These are phyloP conservation scores for Hansfordia pulvinata DNA, from an alignment of 2,329 filamentous ascomycete species.

Conservation along the genomic window DNA sequence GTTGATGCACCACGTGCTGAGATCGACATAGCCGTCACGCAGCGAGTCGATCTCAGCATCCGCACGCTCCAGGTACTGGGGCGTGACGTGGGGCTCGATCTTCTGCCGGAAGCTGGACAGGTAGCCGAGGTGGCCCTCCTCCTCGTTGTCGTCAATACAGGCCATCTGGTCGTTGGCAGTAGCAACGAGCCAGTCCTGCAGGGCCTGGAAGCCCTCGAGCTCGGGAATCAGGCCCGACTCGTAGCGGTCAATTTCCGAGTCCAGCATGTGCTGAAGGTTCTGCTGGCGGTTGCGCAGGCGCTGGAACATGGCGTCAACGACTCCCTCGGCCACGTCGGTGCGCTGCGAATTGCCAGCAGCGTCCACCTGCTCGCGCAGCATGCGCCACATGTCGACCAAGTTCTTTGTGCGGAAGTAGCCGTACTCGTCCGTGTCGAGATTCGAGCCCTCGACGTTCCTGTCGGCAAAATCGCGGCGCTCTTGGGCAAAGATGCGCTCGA, in stretches of 20 bases:
- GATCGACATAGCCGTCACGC: constrained; percentile 86
- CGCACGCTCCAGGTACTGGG: constrained; percentile 65
- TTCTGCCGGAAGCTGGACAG: constrained; percentile 76
- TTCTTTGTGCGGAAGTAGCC: constrained; percentile 88
- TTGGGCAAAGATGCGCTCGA: constrained; percentile 76
- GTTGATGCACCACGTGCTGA: constrained; percentile 83
- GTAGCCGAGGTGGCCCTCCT: constrained; percentile 63
- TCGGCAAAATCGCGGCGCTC: constrained; percentile 74
- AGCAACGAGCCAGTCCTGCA: constrained; percentile 93
- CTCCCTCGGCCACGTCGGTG: constrained; percentile 83
- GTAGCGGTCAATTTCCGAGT: constrained; percentile 70
- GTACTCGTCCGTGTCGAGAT: constrained; percentile 77
- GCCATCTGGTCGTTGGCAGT: constrained; percentile 98
- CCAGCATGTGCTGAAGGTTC: constrained; percentile 76
- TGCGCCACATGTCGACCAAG: constrained; percentile 89
- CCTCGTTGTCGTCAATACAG: constrained; percentile 86
- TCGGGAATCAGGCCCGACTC: constrained; percentile 40
- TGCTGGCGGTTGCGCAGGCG: constrained; percentile 72
- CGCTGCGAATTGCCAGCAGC: constrained; percentile 77
- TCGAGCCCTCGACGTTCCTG: constrained; percentile 57
- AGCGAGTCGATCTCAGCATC: constrained; percentile 60
- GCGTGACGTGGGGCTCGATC: constrained; percentile 67
- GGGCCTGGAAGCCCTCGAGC: constrained; percentile 56
- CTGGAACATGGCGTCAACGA: constrained; percentile 90
- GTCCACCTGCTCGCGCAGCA: constrained; percentile 85